These are phyloP conservation scores for Colletotrichum sp. DNA, from an alignment of 2,329 filamentous ascomycete species.

Conservation along the genomic window DNA sequence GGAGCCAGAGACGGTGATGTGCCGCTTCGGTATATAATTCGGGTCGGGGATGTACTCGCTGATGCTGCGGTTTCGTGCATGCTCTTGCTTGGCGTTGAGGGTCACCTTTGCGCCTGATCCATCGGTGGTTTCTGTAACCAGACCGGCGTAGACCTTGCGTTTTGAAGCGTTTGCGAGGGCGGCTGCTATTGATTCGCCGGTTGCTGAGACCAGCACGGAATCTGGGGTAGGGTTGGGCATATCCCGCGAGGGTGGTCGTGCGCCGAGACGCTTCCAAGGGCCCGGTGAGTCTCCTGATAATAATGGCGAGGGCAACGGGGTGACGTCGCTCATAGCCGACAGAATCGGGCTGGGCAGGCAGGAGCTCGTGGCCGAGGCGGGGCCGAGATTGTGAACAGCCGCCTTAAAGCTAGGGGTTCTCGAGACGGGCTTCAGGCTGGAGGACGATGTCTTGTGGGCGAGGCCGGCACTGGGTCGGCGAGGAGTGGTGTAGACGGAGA, in stretches of 20 bases:
- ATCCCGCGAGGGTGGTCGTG: conserved; percentile 54
- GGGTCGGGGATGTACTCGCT: conserved; percentile 87
- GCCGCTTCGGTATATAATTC: conserved; percentile 70
- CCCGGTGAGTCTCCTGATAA: conserved; percentile 69
- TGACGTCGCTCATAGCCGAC: conserved; percentile 78
- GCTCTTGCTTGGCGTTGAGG: conserved; percentile 21
- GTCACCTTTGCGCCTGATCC: conserved; percentile 26
- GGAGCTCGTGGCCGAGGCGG: conserved; percentile 66
- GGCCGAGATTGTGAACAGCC: conserved; percentile 54
- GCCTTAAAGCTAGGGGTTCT: conserved; percentile 68
- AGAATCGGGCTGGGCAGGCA: conserved; percentile 76
- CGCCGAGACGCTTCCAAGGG: conserved; percentile 64
- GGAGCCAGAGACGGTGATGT: conserved; percentile 74
- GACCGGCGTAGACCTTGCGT: conserved; percentile 60
- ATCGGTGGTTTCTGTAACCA: conserved; percentile 38
- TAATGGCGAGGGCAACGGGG: conserved; percentile 79
- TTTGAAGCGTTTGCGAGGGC: conserved; percentile 59
- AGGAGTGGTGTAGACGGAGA: conserved; percentile 34
- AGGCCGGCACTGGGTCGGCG: conserved; percentile 27
- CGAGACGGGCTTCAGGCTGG: conserved; percentile 57
- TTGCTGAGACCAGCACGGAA: conserved; percentile 54
- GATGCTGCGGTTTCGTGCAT: conserved; percentile 76
- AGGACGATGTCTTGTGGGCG: conserved; percentile 45
- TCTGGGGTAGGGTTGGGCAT: conserved; percentile 41
- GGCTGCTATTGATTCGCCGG: conserved; percentile 57